A percentile compares a stretch with the other conserved stretches of the same genome.
phyloP scores from a whole-genome alignment of 306 rosid genomes.

The Datisca glomerata region DNA sequence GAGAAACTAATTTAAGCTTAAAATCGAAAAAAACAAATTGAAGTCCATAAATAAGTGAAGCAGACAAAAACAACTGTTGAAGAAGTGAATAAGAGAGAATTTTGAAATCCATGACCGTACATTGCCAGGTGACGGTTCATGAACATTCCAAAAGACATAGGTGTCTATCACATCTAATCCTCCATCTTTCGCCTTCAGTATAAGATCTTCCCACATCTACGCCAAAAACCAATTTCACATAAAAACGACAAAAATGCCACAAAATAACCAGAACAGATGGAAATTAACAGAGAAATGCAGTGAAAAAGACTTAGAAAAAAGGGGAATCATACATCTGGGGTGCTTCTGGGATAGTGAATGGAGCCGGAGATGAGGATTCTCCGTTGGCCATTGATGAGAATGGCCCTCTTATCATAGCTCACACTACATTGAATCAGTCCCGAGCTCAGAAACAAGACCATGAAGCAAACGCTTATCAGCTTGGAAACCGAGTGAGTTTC shows the following conservation, averaged over 20 bases:
- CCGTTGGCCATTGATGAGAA: slow-evolving; percentile 76
- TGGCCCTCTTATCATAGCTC: slow-evolving; percentile 67
- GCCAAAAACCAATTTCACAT: slow-evolving; percentile 25
- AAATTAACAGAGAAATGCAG: slow-evolving; percentile 1
- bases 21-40: slow-evolving; percentile 6
- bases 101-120: slow-evolving; percentile 36
- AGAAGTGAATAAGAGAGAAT: background rate
- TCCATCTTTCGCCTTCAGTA: slow-evolving; percentile 82
- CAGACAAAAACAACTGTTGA: background rate
- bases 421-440: slow-evolving; percentile 46
- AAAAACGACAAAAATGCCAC: slow-evolving; percentile 3
- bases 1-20: background rate
- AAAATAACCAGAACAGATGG: too few relatives aligned
- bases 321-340: slow-evolving; percentile 49
- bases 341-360: slow-evolving; percentile 96
- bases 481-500: slow-evolving; percentile 41
- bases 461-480: slow-evolving; percentile 23
- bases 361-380: slow-evolving; percentile 87
- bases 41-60: slow-evolving; percentile 6
- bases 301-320: background rate
- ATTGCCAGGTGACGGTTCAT: slow-evolving; percentile 88
- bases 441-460: slow-evolving; percentile 25
- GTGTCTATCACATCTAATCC: slow-evolving; percentile 90
- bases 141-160: slow-evolving; percentile 91
- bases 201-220: slow-evolving; percentile 97